These are phyloP conservation scores for Rhizopogon salebrosus DNA, from an alignment of 768 basidiomycete species.

Conservation along the genomic window DNA sequence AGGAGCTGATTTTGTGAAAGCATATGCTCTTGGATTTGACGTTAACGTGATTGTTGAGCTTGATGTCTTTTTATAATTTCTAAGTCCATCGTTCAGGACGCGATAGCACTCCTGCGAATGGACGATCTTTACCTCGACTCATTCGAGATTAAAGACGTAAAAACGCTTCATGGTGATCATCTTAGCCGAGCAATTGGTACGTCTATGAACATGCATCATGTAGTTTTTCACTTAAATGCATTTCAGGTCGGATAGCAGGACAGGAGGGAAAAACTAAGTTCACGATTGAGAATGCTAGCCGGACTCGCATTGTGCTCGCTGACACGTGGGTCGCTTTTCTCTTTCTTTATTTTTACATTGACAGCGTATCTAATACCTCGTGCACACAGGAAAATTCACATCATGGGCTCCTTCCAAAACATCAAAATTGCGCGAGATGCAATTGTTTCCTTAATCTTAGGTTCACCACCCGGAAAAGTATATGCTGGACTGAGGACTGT, in stretches of 20 bases:
- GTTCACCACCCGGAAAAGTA: conserved; percentile 92
- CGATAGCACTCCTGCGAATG: conserved; percentile 89
- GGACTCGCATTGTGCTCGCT: conserved; percentile 96
- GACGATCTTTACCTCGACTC: conserved; percentile 98
- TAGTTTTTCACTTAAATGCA: conserved; percentile 4
- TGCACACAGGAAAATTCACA: conserved; percentile 83
- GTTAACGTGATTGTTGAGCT: conserved; percentile 64
- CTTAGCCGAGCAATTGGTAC: conserved; percentile 93
- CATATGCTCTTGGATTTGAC: conserved; percentile 91
- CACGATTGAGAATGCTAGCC: conserved; percentile 94
- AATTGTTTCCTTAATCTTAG: conserved; percentile 90
- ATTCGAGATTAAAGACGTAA: conserved; percentile 99
- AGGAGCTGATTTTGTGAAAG: conserved; percentile 95
- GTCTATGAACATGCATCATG: conserved; percentile 8
- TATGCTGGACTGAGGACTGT: conserved; percentile 89
- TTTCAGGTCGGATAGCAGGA: conserved; percentile 89
- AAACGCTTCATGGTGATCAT: conserved; percentile 96
- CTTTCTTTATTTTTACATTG: not conserved
- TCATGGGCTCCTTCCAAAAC: conserved; percentile 97
- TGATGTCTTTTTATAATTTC: not conserved
- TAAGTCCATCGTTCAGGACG: conserved; percentile 52
- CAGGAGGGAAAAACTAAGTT: conserved; percentile 99
- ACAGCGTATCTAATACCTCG: conserved; percentile 6
- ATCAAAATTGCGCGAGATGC: conserved; percentile 98
- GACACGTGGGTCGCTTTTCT: conserved; percentile 68